phyloP scores from a whole-genome alignment of 2,329 filamentous ascomycete species.

The Colletotrichum sp. region DNA sequence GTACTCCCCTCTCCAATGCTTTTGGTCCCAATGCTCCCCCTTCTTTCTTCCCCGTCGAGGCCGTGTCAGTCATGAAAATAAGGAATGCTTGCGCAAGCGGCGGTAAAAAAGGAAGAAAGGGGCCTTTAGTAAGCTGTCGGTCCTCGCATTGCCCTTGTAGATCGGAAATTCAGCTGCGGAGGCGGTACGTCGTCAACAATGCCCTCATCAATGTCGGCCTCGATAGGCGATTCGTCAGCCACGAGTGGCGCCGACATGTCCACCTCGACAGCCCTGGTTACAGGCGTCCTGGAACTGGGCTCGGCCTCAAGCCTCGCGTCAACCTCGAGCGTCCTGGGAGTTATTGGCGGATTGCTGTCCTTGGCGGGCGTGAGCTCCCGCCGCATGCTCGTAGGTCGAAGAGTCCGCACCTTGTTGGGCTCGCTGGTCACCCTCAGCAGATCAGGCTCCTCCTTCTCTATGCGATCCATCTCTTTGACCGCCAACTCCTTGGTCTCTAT shows the following conservation, averaged over 20 bases:
- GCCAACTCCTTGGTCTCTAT: constrained; percentile 67
- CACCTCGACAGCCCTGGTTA: neutral
- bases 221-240: constrained; percentile 7
- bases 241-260: constrained; percentile 18
- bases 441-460: constrained; percentile 57
- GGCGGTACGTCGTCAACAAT: constrained; percentile 39
- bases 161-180: constrained; percentile 47
- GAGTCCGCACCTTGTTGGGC: constrained; percentile 49
- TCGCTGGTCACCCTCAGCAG: constrained; percentile 42
- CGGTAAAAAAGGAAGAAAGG: neutral
- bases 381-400: constrained; percentile 59
- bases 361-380: constrained; percentile 41
- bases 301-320: constrained; percentile 29
- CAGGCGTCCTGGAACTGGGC: constrained; percentile 9
- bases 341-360: constrained; percentile 19
- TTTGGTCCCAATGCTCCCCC: constrained; percentile 1
- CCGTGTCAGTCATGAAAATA: constrained; percentile 15
- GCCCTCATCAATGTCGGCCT: constrained; percentile 46
- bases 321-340: constrained; percentile 32
- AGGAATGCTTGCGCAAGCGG: neutral
- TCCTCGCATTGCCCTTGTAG: constrained; percentile 42
- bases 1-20: neutral
- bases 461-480: constrained; percentile 61
- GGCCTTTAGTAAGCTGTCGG: neutral
- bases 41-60: neutral